phyloP scores from a whole-genome alignment of 495 filamentous ascomycete species.

The Lasiosphaeris hirsuta region DNA sequence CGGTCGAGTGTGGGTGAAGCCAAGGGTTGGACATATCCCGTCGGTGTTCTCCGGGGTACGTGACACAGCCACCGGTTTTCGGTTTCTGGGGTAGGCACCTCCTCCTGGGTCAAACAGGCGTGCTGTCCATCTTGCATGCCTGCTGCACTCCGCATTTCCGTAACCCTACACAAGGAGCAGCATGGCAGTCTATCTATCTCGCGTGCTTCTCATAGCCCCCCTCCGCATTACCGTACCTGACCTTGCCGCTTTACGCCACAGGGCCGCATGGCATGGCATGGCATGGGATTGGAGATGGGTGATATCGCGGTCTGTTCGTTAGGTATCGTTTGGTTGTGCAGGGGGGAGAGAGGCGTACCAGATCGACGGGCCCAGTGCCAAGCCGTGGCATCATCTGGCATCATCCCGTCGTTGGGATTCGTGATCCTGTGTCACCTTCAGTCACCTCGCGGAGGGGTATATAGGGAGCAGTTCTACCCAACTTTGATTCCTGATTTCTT shows the following conservation, averaged over 20 bases:
- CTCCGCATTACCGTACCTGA: not conserved
- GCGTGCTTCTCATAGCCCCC: not conserved
- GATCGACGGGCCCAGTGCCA: not conserved
- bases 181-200: not conserved
- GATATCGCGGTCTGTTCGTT: not conserved
- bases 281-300: not conserved
- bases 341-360: not conserved
- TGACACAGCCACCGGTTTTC: no score
- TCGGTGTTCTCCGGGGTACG: no score
- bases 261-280: not conserved
- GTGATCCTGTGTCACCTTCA: not conserved
- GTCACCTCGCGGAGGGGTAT: not conserved
- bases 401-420: not conserved
- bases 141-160: no score
- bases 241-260: no score
- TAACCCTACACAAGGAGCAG: no score
- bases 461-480: no score
- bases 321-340: not conserved
- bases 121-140: no score
- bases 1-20: no score
- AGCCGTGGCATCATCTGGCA: slow-evolving; percentile 8
- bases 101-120: no score
- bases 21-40: no score
- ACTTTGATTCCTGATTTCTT: no score
- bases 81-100: no score